Conservation (phyloP, 768 basidiomycete genomes). For the Mycena leptocephala region DNA sequence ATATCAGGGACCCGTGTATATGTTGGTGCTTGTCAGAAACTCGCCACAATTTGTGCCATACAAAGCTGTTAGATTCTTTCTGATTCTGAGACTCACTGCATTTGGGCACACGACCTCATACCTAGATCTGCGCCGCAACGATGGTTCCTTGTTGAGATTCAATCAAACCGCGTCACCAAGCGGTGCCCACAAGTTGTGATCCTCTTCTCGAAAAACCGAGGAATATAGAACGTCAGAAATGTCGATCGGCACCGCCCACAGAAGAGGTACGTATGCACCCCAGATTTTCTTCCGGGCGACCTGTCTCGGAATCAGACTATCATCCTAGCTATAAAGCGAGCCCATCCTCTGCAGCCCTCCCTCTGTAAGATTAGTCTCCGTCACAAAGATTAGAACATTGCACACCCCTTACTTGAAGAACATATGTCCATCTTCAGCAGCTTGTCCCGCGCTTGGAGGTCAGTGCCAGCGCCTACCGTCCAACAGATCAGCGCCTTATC, state of each 20-base stretch:
- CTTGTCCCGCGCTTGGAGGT: background rate
- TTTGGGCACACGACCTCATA: no score
- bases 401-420: no score
- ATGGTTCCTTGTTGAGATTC: background rate
- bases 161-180: background rate
- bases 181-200: background rate
- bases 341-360: background rate
- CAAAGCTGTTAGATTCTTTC: background rate
- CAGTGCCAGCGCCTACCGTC: background rate
- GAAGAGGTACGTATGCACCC: background rate
- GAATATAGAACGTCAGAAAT: background rate
- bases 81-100: background rate
- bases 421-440: background rate
- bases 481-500: background rate
- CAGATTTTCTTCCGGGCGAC: background rate
- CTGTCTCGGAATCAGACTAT: background rate
- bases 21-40: no score
- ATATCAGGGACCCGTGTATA: background rate
- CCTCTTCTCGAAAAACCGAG: background rate
- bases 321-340: background rate
- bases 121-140: conserved; percentile 8
- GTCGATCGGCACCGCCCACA: background rate
- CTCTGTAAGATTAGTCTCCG: no score
- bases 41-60: background rate
- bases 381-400: background rate